Percentiles rank a stretch among this genome's conserved stretches.
Evolutionary conservation across 768 basidiomycete genomes (phyloP).

Genomic region (Peribolospora baueri): DNA sequence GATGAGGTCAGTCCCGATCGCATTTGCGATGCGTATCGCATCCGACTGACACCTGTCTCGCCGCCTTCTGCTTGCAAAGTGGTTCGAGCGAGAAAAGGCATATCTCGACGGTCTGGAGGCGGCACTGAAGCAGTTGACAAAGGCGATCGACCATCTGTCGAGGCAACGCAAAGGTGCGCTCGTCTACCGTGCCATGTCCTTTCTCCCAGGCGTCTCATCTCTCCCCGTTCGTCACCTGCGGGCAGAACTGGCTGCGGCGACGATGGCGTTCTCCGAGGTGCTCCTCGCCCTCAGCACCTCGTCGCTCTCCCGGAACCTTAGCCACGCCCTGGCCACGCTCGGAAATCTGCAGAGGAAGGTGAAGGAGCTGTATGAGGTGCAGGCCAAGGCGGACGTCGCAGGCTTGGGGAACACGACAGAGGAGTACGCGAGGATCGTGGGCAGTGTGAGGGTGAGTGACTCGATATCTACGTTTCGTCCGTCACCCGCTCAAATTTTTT

Average conservation of each 20-base stretch:
- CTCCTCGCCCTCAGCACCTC: constrained; percentile 26
- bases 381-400: constrained; percentile 58
- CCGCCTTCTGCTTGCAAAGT: constrained; percentile 24
- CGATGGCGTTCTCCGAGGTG: constrained; percentile 14
- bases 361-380: constrained; percentile 45
- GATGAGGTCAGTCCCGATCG: constrained; percentile 38
- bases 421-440: constrained; percentile 78
- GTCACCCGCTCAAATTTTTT: background rate
- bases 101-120: constrained; percentile 77
- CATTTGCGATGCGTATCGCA: background rate
- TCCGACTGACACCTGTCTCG: background rate
- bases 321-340: constrained; percentile 40
- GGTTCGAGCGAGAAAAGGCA: constrained; percentile 69
- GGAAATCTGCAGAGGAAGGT: constrained; percentile 50
- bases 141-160: constrained; percentile 61
- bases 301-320: constrained; percentile 30
- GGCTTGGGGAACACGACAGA: constrained; percentile 62
- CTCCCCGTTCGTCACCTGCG: background rate
- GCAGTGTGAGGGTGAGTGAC: constrained; percentile 49
- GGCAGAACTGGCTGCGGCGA: constrained; percentile 51
- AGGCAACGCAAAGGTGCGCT: constrained; percentile 47
- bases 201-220: background rate
- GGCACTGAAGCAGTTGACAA: constrained; percentile 63
- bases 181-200: background rate
- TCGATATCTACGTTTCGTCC: background rate